A percentile compares a stretch with the other conserved stretches of the same genome.
Conservation (phyloP, 257 asterid genomes). For the Scutellaria galericulata region DNA sequence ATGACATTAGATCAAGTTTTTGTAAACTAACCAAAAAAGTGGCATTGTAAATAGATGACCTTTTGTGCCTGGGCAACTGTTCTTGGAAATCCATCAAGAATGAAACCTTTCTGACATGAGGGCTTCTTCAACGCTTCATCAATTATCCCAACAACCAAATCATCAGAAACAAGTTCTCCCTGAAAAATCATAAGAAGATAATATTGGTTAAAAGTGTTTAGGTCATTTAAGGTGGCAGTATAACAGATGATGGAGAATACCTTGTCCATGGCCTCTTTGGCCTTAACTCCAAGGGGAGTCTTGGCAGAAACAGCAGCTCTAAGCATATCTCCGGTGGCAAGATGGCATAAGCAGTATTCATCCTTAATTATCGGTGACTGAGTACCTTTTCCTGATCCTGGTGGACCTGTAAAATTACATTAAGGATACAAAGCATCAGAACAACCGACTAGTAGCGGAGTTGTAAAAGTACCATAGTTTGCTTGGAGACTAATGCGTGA, state of each 20-base stretch:
- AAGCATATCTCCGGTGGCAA: slow-evolving; percentile 99
- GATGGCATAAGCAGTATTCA: slow-evolving; percentile 87
- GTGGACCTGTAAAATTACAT: slow-evolving; percentile 72
- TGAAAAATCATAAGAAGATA: slow-evolving; percentile 39
- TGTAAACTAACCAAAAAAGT: background rate
- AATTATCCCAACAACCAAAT: slow-evolving; percentile 87
- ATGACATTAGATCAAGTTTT: slow-evolving; percentile 23
- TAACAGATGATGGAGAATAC: slow-evolving; percentile 39
- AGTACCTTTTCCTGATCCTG: slow-evolving; percentile 96
- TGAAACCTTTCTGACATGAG: slow-evolving; percentile 91
- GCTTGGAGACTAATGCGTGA: background rate
- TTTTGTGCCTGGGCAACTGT: slow-evolving; percentile 92
- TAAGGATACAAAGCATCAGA: slow-evolving; percentile 30
- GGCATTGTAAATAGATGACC: slow-evolving; percentile 46
- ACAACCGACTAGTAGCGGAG: background rate
- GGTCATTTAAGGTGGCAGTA: slow-evolving; percentile 18
- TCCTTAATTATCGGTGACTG: slow-evolving; percentile 94
- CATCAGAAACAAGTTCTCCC: slow-evolving; percentile 98
- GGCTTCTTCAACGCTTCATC: slow-evolving; percentile 94
- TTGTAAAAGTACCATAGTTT: background rate
- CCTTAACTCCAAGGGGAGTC: slow-evolving; percentile 88
- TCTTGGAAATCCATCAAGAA: slow-evolving; percentile 98
- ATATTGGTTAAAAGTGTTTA: background rate
- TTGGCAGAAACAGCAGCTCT: slow-evolving; percentile 96
- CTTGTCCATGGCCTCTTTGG: slow-evolving; percentile 96